Evolutionary conservation across 176 grass and related monocot genomes (phyloP), one percentile per base, ranked within the genome.

Genomic region (Triticum monococcum): DNA sequence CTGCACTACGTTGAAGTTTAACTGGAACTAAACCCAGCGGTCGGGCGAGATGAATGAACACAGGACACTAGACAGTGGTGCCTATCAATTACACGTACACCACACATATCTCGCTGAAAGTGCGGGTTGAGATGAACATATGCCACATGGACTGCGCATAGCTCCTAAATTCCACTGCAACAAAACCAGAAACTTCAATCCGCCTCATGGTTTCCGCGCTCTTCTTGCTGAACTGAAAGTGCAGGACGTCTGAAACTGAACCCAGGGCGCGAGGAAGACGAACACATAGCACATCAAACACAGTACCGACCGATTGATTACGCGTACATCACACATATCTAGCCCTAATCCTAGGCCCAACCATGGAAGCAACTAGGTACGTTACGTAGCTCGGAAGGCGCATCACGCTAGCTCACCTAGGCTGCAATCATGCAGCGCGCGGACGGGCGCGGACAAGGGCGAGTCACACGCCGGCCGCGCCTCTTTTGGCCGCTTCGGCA

Each of bases 381-480:
- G 20, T 72, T 41, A 59, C 56, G 56, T 59, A 59, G 56, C 56
- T 22, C 56, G 20, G 56, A 46, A 25, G 72, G 24, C 9, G 46
- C 43, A 0, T 30, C 72, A 16, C 72, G 41, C 40, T 28, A 36
- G 67, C 67, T 37, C 20, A 22, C 0, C 54, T 57, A 86, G 62
- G 33, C 48, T 23, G 25, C 85, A 75, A 91, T 87, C 89, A 80
- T 75, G 28, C 16, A 48, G 50, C 10, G 22, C 35, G 12, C 46
- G 0, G 16, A 11, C 32, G 85, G 81, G 67, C 75, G 89, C 75
- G 24, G 66, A 64, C 89, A 87, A 87, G 89, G 14, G 75, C 41
- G 48, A 13, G 81, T 91, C 89, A 88, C 89, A 87, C 85, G 85
- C 89, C 85, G 81, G 68, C 85, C 45, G 70, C 23, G 61, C 81